Evolutionary conservation across 306 rosid species (phyloP).

Genomic region (Senna siamea): DNA sequence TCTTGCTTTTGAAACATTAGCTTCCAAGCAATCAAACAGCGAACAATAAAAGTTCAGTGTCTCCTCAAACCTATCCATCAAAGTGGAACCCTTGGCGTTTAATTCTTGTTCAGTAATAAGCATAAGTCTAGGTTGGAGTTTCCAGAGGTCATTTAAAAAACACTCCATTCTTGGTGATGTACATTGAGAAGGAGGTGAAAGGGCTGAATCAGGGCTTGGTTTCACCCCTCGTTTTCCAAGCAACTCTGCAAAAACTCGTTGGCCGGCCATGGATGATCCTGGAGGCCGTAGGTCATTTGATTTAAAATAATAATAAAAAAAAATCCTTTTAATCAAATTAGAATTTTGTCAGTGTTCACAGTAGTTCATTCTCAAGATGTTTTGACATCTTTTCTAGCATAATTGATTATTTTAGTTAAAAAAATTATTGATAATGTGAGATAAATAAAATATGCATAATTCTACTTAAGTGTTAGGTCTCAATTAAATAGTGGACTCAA

Average conservation of each 20-base stretch:
- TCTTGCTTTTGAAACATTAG: conserved; percentile 44
- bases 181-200: conserved; percentile 45
- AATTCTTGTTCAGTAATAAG: conserved; percentile 77
- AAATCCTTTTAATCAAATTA: too few relatives aligned
- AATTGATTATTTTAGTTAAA: too few relatives aligned
- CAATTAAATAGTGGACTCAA: too few relatives aligned
- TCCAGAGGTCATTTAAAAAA: conserved; percentile 55
- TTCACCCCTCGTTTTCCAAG: conserved; percentile 42
- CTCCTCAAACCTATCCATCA: conserved; percentile 54
- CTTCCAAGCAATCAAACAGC: conserved; percentile 70
- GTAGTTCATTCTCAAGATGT: too few relatives aligned
- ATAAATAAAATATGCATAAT: too few relatives aligned
- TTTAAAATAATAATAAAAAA: too few relatives aligned
- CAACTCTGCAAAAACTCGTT: conserved; percentile 48
- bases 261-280: conserved; percentile 22
- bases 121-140: conserved; percentile 61
- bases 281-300: too few relatives aligned
- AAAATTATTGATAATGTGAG: too few relatives aligned
- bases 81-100: conserved; percentile 49
- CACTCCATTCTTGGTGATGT: conserved; percentile 62
- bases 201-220: conserved; percentile 53
- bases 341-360: too few relatives aligned
- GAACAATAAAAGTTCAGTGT: conserved; percentile 62
- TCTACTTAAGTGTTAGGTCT: too few relatives aligned
- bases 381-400: too few relatives aligned